Evolutionary conservation across 768 basidiomycete species (phyloP).

Genomic region (Mycena kentingensis): DNA sequence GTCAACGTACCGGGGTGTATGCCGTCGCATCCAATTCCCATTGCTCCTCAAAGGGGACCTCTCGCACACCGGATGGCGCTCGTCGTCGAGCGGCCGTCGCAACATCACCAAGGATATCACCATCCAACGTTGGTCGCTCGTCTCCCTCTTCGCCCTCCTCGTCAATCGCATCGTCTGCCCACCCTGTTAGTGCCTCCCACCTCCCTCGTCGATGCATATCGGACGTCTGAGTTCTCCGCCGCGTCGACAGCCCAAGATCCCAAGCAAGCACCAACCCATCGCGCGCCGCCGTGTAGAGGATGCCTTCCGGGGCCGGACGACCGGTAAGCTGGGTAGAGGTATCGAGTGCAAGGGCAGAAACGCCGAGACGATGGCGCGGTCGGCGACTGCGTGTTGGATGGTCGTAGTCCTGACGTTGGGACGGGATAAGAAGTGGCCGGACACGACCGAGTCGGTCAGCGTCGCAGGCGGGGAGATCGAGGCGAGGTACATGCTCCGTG

Average conservation of each 20-base stretch:
- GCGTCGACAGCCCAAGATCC: constrained; percentile 59
- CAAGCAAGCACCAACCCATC: constrained; percentile 88
- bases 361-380: constrained; percentile 85
- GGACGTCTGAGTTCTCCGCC: constrained; percentile 25
- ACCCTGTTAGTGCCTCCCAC: constrained; percentile 87
- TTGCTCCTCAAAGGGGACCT: constrained; percentile 64
- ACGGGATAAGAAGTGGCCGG: constrained; percentile 62
- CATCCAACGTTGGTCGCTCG: constrained; percentile 60
- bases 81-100: constrained; percentile 30
- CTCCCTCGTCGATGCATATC: constrained; percentile 34
- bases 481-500: constrained; percentile 56
- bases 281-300: constrained; percentile 86
- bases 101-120: constrained; percentile 79
- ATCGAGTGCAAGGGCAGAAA: constrained; percentile 87
- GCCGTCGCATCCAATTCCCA: constrained; percentile 77
- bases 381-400: constrained; percentile 39
- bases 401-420: constrained; percentile 29
- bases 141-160: constrained; percentile 68
- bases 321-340: constrained; percentile 76
- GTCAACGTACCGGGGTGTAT: constrained; percentile 53
- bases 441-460: constrained; percentile 65
- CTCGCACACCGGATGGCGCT: constrained; percentile 38
- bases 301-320: constrained; percentile 71
- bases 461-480: constrained; percentile 71
- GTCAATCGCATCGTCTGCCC: constrained; percentile 69